Percentiles rank a stretch among this genome's conserved stretches.
These are phyloP conservation scores for Candida morakotiae DNA, from an alignment of 805 yeast genomes.

Conservation along the genomic window DNA sequence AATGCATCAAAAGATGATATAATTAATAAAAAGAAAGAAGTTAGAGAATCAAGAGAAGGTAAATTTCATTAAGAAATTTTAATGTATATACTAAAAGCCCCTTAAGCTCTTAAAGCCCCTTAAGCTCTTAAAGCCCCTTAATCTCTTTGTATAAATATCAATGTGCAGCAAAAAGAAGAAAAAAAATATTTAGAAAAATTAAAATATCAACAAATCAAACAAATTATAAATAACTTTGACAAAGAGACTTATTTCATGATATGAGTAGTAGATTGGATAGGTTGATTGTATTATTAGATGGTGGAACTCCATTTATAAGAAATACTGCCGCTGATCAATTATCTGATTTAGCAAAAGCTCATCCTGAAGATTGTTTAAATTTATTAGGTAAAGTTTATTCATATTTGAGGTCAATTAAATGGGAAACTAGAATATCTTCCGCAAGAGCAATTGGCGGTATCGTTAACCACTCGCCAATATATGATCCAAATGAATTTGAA, in stretches of 20 bases:
- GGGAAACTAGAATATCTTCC: slow-evolving; percentile 97
- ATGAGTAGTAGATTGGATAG: slow-evolving; percentile 43
- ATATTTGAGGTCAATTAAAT: slow-evolving; percentile 70
- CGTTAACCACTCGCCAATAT: slow-evolving; percentile 65
- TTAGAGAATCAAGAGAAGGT: slow-evolving; percentile 47
- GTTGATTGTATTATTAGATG: slow-evolving; percentile 65
- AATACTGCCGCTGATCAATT: slow-evolving; percentile 97
- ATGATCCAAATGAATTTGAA: slow-evolving; percentile 74
- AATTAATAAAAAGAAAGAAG: slow-evolving; percentile 40
- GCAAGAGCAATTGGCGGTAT: slow-evolving; percentile 95
- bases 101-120: background rate
- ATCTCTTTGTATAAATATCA: background rate
- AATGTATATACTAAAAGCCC: background rate
- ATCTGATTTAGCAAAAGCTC: slow-evolving; percentile 88
- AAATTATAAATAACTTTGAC: too few relatives aligned
- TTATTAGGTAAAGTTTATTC: slow-evolving; percentile 89
- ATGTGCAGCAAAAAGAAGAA: background rate
- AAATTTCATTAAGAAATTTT: slow-evolving; percentile 20
- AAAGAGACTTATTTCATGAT: too few relatives aligned
- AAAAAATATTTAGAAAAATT: background rate
- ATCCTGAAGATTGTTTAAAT: slow-evolving; percentile 87
- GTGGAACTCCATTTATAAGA: slow-evolving; percentile 91
- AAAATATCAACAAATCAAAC: background rate
- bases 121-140: background rate
- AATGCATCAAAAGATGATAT: slow-evolving; percentile 60